phyloP scores from a whole-genome alignment of 2,329 filamentous ascomycete species.

The Nemania sp. region DNA sequence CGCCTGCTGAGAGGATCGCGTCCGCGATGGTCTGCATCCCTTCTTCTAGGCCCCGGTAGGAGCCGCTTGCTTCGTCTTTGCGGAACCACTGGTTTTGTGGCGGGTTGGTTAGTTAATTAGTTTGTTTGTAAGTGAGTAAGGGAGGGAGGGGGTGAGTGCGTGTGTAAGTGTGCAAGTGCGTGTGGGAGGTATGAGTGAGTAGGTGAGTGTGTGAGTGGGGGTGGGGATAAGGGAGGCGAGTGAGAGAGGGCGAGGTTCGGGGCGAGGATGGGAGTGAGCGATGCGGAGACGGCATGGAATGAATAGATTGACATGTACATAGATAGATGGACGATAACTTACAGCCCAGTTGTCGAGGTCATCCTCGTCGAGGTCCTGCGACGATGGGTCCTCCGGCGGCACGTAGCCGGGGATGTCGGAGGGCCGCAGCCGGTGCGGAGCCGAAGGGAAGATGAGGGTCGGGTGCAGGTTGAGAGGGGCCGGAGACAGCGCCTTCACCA shows the following conservation, averaged over 20 bases:
- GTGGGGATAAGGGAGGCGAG: too few species aligned
- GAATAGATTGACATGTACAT: neutral
- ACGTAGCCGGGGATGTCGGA: conserved; percentile 72
- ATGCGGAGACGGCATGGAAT: neutral
- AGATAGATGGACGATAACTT: neutral
- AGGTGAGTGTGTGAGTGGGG: too few species aligned
- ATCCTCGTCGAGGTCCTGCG: conserved; percentile 46
- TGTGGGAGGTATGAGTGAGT: too few species aligned
- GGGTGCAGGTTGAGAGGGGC: conserved; percentile 58
- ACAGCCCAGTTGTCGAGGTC: conserved; percentile 68
- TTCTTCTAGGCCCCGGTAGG: conserved; percentile 71
- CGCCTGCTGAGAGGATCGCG: conserved; percentile 64
- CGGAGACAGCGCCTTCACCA: conserved; percentile 71
- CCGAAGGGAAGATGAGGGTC: conserved; percentile 70
- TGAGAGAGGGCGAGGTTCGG: too few species aligned
- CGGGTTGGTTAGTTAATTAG: too few species aligned
- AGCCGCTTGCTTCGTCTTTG: conserved; percentile 65
- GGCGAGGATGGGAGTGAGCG: too few species aligned
- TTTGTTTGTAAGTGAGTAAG: too few species aligned
- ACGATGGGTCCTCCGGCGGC: conserved; percentile 44
- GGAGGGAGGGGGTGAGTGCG: too few species aligned
- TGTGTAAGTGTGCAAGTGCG: too few species aligned
- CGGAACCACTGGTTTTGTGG: conserved; percentile 71
- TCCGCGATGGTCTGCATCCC: conserved; percentile 68
- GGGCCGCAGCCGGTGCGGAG: conserved; percentile 64